These are phyloP conservation scores for Puccinia coronata DNA, from an alignment of 1,284 basidiomycete species.

Conservation along the genomic window DNA sequence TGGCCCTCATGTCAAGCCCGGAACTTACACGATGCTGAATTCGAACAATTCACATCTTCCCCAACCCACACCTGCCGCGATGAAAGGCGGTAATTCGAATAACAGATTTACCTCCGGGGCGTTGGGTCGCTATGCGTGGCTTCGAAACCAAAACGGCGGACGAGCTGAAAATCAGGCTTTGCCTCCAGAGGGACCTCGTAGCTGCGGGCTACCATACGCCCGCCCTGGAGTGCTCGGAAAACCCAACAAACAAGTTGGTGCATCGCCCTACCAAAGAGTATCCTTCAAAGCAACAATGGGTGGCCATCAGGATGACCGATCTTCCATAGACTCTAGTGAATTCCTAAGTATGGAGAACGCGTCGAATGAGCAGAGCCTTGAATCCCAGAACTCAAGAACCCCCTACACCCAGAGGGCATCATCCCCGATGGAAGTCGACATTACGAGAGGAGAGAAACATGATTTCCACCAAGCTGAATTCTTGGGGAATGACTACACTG, in stretches of 20 bases:
- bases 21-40: neutral
- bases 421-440: constrained; percentile 7
- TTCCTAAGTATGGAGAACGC: constrained; percentile 20
- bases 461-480: neutral
- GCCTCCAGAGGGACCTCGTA: constrained; percentile 11
- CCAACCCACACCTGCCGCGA: constrained; percentile 10
- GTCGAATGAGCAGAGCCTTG: neutral
- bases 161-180: neutral
- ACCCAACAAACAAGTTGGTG: constrained; percentile 16
- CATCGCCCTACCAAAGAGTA: constrained; percentile 27
- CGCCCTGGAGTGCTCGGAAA: constrained; percentile 6
- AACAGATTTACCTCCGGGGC: constrained; percentile 31
- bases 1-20: constrained; percentile 13
- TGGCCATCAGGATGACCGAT: constrained; percentile 13
- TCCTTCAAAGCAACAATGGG: constrained; percentile 12
- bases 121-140: constrained; percentile 48
- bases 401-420: neutral
- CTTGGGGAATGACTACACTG: neutral
- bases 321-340: constrained; percentile 7
- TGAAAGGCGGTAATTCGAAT: constrained; percentile 8
- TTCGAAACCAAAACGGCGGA: constrained; percentile 23
- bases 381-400: neutral
- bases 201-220: constrained; percentile 11
- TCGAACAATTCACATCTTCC: constrained; percentile 9
- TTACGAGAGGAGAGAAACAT: neutral